Base-by-base conservation (phyloP, 768 basidiomycete species). In the Cyclocybe aegerita region DNA sequence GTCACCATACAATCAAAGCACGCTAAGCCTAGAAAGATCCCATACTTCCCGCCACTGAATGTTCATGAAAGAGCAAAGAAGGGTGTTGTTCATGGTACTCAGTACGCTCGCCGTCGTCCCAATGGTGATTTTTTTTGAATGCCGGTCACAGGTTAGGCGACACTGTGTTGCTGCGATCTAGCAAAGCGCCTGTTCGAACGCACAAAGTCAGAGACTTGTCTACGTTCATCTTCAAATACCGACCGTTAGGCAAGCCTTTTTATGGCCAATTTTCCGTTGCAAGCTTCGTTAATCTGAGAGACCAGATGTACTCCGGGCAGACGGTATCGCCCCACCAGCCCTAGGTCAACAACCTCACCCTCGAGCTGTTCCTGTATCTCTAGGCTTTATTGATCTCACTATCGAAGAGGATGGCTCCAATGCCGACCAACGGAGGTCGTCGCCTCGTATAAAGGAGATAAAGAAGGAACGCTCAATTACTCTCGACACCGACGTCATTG, bases 61-160 rank as follows among this genome's bases (percentile, higher is more conserved):
- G 56, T 68, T 0, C 61, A 66, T 35, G 65, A 68, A 38, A 53
- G 56, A 12, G 52, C 59, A 1, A 65, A 68, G 52, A 68, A 65
- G 39, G 61, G 56, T 10, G 52, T 65, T 43, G 50, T 44, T 0
- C 68, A 69, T 40, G 56, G 59, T 36, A 55, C 63, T n/a, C 49
- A 52, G 68, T 66, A 17, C 41, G 64, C 51, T 30, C 30, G 9
- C 17, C 17, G 38, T 16, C 15, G 16, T 31, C 31, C 16, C 39
- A 3, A 29, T 9, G 12, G 30, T 42, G 10, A n/a, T 14, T 16
- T 30, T 9, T 8, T 15, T 29, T 9, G 14, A 4, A 8, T 12
- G 7, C 11, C 2, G 10, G 37, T 36, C 14, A n/a, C 15, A 47
- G 46, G 12, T 29, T 47, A 3, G 46, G 46, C 4, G 46, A 47